These are phyloP conservation scores for Diaporthe batatas DNA, from an alignment of 2,329 filamentous ascomycete genomes.

Conservation along the genomic window DNA sequence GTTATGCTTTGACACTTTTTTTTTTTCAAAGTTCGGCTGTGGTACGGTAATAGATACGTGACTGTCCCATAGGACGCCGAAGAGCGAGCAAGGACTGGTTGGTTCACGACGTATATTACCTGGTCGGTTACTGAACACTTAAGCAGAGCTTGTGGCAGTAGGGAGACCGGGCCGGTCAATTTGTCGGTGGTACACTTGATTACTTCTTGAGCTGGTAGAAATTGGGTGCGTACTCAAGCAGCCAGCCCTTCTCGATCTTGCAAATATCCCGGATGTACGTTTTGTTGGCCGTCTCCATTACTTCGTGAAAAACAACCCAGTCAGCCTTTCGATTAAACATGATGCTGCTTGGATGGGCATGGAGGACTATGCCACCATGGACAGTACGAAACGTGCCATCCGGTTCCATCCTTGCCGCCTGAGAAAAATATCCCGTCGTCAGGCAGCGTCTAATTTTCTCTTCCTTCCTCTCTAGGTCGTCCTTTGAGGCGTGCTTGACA, in stretches of 20 bases:
- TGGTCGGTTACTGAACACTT: not conserved
- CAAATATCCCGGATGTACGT: conserved; percentile 91
- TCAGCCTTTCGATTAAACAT: conserved; percentile 98
- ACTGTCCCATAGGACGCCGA: not conserved
- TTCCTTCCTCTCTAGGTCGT: conserved; percentile 57
- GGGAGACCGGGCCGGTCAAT: not conserved
- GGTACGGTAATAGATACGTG: too few species aligned
- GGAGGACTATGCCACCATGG: conserved; percentile 80
- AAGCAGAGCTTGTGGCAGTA: not conserved
- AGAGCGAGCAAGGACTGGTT: not conserved
- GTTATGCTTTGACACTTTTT: too few species aligned
- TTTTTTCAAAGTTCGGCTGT: too few species aligned
- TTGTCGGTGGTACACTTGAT: conserved; percentile 2
- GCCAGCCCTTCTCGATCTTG: conserved; percentile 94
- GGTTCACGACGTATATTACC: not conserved
- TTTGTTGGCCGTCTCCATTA: conserved; percentile 90
- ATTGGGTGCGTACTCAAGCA: conserved; percentile 87
- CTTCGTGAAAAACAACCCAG: conserved; percentile 96
- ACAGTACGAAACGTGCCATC: conserved; percentile 92
- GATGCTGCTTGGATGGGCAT: conserved; percentile 91
- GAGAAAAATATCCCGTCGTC: conserved; percentile 90
- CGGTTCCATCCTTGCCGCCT: conserved; percentile 92
- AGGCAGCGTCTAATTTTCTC: conserved; percentile 88
- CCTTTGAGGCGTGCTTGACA: conserved; percentile 44
- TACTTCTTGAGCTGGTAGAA: conserved; percentile 76